Evolutionary conservation across 202 grass and related monocot species (phyloP), one percentile per base, ranked within the genome.

Genomic region (Sporobolus alterniflorus): DNA sequence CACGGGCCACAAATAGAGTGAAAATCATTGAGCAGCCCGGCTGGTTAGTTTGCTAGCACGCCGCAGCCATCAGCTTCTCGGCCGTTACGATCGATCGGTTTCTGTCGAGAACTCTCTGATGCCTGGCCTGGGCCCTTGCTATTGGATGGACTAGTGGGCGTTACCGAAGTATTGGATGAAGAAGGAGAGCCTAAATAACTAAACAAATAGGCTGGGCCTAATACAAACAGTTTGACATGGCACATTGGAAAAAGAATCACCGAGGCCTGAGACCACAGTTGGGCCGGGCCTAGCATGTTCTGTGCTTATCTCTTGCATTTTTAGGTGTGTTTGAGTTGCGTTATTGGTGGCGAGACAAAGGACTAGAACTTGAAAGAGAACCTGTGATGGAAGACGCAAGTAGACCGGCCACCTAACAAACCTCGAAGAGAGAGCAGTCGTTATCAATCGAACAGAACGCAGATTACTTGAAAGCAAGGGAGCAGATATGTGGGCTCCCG

Each of bases 401-500:
- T 11, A 18, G 52, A 41, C 31, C 1, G 32, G 51, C 22, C 43
- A 54, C 66, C 16, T 12, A 54, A 39, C 54, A 32, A n/a, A 78
- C 55, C 42, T 71, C 55, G 36, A 39, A 4, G 31, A 51, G n/a
- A n/a, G n/a, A 43, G 44, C 46, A 51, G 75, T 71, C 66, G 71
- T 15, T 64, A 13, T 33, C 83, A 52, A 24, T 25, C 36, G 43
- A 71, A 78, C n/a, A 34, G 56, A 51, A 30, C 10, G 14, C n/a
- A 5, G 11, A 32, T 80, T 67, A 39, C 77, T 80, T 80, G 34
- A 11, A 80, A 80, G 65, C 77, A 80, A 69, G 77, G 64, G 34
- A 56, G 24, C 49, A 40, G 15, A 29, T 54, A 55, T 51, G 44
- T 54, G 63, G 76, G n/a, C 63, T 67, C 33, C 31, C 77, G 13